phyloP scores from a whole-genome alignment of 176 grass and related monocot genomes.

The Aegilops sharonensis region DNA sequence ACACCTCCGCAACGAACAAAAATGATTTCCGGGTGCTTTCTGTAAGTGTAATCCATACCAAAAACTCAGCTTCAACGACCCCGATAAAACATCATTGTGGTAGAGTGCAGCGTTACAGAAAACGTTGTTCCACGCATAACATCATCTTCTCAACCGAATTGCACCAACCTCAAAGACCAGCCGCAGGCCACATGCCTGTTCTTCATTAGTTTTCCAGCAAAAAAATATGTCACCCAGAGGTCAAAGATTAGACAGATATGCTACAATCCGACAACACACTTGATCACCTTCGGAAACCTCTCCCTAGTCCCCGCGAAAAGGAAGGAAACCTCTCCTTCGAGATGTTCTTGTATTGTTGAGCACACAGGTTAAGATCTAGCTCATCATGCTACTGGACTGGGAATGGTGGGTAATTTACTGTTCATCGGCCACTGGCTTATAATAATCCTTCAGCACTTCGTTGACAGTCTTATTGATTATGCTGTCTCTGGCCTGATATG shows the following conservation, averaged over 20 bases:
- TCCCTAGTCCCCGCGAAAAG: too few relatives aligned
- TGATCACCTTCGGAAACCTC: neutral
- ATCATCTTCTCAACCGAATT: neutral
- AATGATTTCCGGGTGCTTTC: too few relatives aligned
- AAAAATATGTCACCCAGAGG: neutral
- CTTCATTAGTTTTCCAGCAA: neutral
- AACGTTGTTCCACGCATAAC: neutral
- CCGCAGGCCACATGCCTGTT: neutral
- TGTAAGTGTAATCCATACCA: too few relatives aligned
- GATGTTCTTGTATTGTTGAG: neutral
- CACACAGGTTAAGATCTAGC: neutral
- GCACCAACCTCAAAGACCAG: neutral
- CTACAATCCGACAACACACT: neutral
- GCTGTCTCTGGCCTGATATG: constrained; percentile 37
- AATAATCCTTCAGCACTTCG: constrained; percentile 21
- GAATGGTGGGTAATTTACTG: neutral
- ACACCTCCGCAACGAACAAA: too few relatives aligned
- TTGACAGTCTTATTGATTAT: constrained; percentile 43
- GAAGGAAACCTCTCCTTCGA: neutral
- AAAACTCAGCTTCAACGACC: too few relatives aligned
- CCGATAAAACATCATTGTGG: neutral
- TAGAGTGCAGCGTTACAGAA: neutral
- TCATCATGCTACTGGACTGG: neutral
- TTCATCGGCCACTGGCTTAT: neutral
- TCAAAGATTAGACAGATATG: neutral